phyloP scores from a whole-genome alignment of 768 basidiomycete species.

The Suillus fuscotomentosus region DNA sequence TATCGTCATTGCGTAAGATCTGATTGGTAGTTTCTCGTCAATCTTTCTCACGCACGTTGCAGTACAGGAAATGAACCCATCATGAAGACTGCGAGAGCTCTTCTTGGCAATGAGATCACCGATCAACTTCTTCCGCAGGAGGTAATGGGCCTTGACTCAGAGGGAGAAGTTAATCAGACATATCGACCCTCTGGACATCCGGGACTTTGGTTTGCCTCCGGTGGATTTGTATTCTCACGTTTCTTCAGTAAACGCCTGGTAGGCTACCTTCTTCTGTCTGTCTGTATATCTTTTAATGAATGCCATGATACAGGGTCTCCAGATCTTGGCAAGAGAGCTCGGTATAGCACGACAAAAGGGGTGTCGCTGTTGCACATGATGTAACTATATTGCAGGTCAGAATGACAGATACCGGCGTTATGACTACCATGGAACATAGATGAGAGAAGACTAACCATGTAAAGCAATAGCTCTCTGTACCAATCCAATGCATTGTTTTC shows the following conservation, averaged over 20 bases:
- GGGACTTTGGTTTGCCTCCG: neutral
- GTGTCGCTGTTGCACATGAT: too few species aligned
- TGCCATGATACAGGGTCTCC: neutral
- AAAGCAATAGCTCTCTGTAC: conserved; percentile 62
- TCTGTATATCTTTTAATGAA: neutral
- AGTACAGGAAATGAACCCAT: neutral
- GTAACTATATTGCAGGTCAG: neutral
- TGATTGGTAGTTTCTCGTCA: neutral
- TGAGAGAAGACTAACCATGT: conserved; percentile 61
- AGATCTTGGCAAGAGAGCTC: neutral
- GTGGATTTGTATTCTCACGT: too few species aligned
- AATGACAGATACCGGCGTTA: neutral
- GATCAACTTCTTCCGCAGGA: neutral
- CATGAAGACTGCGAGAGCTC: neutral
- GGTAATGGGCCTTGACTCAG: neutral
- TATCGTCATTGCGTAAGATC: conserved; percentile 48
- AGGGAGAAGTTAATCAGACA: neutral
- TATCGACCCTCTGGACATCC: neutral
- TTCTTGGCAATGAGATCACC: neutral
- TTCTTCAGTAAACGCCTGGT: too few species aligned
- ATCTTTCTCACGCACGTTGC: neutral
- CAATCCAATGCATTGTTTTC: conserved; percentile 85
- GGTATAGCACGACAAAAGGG: neutral
- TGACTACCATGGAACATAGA: conserved; percentile 53
- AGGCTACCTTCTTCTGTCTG: neutral